Conservation (phyloP, 805 yeast species). For the Barnettozyma vustinii region DNA sequence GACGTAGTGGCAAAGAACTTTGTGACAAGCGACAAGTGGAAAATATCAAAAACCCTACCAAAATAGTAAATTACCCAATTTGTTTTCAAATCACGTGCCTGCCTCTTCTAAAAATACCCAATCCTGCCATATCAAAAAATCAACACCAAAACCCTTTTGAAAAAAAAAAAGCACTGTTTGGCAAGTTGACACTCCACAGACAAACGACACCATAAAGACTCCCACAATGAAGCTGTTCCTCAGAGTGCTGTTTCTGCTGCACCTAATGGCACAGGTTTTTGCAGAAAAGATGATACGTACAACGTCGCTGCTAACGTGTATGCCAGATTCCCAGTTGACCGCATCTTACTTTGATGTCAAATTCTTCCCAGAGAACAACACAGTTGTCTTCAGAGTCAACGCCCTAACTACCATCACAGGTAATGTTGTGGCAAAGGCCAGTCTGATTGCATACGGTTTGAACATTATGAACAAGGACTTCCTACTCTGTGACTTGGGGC, state of each 20-base stretch:
- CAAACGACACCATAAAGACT: background rate
- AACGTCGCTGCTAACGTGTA: slow-evolving; percentile 81
- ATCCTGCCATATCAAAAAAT: background rate
- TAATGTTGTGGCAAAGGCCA: slow-evolving; percentile 58
- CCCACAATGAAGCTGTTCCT: slow-evolving; percentile 9
- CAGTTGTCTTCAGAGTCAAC: slow-evolving; percentile 61
- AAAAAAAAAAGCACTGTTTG: background rate
- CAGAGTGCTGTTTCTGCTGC: slow-evolving; percentile 4
- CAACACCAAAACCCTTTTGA: background rate
- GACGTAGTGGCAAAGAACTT: background rate
- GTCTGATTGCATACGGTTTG: slow-evolving; percentile 78
- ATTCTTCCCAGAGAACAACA: slow-evolving; percentile 59
- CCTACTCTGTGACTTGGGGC: slow-evolving; percentile 57
- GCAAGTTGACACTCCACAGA: background rate
- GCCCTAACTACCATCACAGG: slow-evolving; percentile 75
- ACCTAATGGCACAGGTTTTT: slow-evolving; percentile 6
- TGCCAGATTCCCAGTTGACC: slow-evolving; percentile 82
- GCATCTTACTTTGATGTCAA: slow-evolving; percentile 77
- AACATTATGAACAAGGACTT: slow-evolving; percentile 49
- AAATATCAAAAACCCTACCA: too few relatives aligned
- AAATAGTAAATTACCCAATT: too few relatives aligned
- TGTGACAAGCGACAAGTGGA: too few relatives aligned
- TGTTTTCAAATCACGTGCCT: background rate
- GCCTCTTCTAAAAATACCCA: background rate
- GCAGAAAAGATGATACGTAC: slow-evolving; percentile 36